Evolutionary conservation across 441 rosid genomes (phyloP).

Genomic region (Omphalea diandra): DNA sequence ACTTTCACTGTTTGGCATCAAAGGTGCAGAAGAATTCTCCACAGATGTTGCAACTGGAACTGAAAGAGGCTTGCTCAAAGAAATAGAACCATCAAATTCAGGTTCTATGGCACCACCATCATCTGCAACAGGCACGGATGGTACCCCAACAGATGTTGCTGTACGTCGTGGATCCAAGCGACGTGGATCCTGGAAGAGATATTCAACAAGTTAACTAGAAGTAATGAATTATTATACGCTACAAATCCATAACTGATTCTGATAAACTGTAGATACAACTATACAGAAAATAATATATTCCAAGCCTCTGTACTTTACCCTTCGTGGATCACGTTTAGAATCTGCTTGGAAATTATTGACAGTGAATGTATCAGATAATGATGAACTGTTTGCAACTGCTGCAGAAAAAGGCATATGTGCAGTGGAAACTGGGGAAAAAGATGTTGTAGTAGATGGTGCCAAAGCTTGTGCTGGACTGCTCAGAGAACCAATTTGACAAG

Average conservation of each 20-base stretch:
- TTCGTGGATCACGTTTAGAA: conserved; percentile 94
- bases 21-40: conserved; percentile 42
- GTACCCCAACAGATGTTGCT: conserved; percentile 47
- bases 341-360: conserved; percentile 51
- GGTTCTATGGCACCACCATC: conserved; percentile 44
- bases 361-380: conserved; percentile 47
- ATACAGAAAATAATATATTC: conserved; percentile 12
- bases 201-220: conserved; percentile 29
- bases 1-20: conserved; percentile 35
- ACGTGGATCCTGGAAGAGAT: conserved; percentile 85
- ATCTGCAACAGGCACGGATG: conserved; percentile 44
- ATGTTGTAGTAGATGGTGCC: conserved; percentile 37
- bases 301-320: conserved; percentile 51
- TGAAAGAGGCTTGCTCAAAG: conserved; percentile 47
- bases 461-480: conserved; percentile 50
- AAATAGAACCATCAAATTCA: conserved; percentile 55
- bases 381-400: conserved; percentile 37
- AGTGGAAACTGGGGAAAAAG: conserved; percentile 43
- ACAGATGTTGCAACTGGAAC: conserved; percentile 37
- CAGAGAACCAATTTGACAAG: conserved; percentile 41
- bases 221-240: not conserved
- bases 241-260: conserved; percentile 1
- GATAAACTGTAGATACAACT: conserved; percentile 11
- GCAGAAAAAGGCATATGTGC: conserved; percentile 45
- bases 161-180: conserved; percentile 92